Percentiles rank a stretch among this genome's conserved stretches.
These are phyloP conservation scores for Pichiaceae sp. DNA, from an alignment of 1,139 yeast genomes.

Conservation along the genomic window DNA sequence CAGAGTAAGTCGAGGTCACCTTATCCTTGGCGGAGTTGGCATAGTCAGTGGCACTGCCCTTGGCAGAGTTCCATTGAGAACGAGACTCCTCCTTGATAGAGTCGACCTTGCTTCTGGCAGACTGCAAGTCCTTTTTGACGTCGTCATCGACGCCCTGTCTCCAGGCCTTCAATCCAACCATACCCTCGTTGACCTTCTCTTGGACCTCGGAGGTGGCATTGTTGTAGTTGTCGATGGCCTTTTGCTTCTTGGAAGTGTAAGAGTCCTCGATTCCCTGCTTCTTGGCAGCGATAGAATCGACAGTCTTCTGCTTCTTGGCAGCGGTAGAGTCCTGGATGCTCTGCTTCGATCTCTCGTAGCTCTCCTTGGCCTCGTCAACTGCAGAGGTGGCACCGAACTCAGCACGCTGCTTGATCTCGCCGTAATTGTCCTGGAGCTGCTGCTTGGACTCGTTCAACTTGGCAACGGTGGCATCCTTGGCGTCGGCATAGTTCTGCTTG, in stretches of 20 bases:
- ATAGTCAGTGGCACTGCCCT: neutral
- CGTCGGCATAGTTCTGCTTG: neutral
- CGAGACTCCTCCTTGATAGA: neutral
- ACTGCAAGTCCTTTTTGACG: constrained; percentile 2
- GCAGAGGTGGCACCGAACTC: neutral
- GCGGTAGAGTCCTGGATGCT: neutral
- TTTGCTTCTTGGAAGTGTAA: no score
- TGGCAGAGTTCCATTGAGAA: neutral
- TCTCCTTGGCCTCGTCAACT: neutral
- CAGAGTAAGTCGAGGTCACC: neutral
- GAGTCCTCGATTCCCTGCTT: no score
- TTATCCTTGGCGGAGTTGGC: neutral
- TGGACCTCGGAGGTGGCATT: neutral
- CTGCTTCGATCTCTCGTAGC: neutral
- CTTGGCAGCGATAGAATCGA: neutral
- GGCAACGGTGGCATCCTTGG: neutral
- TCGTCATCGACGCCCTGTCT: constrained; percentile 1
- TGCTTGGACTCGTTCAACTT: neutral
- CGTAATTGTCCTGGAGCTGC: neutral
- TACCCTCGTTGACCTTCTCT: neutral
- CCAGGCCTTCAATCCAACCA: neutral
- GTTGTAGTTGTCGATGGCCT: no score
- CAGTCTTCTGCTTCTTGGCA: neutral
- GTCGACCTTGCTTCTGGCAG: constrained; percentile 1
- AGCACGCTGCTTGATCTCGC: neutral